A percentile compares a stretch with the other conserved stretches of the same genome.
These are phyloP conservation scores for Clarireedia monteithiana DNA, from an alignment of 2,329 filamentous ascomycete species.

Conservation along the genomic window DNA sequence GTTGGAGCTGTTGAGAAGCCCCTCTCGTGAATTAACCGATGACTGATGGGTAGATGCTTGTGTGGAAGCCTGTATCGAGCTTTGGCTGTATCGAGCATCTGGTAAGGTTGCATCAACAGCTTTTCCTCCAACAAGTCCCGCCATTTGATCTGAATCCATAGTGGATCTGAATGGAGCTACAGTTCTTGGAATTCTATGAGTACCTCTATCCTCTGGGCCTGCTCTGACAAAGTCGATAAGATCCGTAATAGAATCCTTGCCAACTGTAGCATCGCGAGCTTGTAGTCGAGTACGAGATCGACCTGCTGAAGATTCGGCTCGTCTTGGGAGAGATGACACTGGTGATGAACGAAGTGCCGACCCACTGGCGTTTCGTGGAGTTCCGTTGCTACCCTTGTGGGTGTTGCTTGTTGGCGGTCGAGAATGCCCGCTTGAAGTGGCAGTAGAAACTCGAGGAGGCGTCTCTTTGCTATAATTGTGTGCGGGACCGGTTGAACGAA, in stretches of 20 bases:
- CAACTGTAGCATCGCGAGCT: slow-evolving; percentile 62
- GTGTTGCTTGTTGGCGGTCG: slow-evolving; percentile 1
- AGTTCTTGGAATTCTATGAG: slow-evolving; percentile 70
- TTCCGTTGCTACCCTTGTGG: slow-evolving; percentile 26
- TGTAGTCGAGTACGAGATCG: slow-evolving; percentile 50
- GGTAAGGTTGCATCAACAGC: slow-evolving; percentile 51
- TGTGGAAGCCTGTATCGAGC: slow-evolving; percentile 26
- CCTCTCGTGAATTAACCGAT: slow-evolving; percentile 65
- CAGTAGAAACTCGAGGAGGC: slow-evolving; percentile 21
- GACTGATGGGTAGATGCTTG: slow-evolving; percentile 14
- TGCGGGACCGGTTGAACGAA: slow-evolving; percentile 54
- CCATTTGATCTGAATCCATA: slow-evolving; percentile 77
- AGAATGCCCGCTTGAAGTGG: background rate
- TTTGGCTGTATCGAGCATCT: slow-evolving; percentile 44
- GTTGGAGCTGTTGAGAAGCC: slow-evolving; percentile 43
- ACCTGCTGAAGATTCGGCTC: slow-evolving; percentile 31
- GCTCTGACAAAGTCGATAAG: slow-evolving; percentile 93
- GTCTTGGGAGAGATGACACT: slow-evolving; percentile 17
- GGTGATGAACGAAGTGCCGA: slow-evolving; percentile 14
- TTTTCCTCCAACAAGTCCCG: slow-evolving; percentile 43
- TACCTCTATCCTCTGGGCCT: slow-evolving; percentile 55
- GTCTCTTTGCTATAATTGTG: slow-evolving; percentile 27
- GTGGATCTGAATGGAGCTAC: slow-evolving; percentile 80
- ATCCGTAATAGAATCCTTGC: slow-evolving; percentile 65
- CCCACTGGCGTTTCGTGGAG: slow-evolving; percentile 22